Evolutionary conservation across 306 rosid species (phyloP), one percentile per base, ranked within the genome.

Genomic region (Medicago lupulina): DNA sequence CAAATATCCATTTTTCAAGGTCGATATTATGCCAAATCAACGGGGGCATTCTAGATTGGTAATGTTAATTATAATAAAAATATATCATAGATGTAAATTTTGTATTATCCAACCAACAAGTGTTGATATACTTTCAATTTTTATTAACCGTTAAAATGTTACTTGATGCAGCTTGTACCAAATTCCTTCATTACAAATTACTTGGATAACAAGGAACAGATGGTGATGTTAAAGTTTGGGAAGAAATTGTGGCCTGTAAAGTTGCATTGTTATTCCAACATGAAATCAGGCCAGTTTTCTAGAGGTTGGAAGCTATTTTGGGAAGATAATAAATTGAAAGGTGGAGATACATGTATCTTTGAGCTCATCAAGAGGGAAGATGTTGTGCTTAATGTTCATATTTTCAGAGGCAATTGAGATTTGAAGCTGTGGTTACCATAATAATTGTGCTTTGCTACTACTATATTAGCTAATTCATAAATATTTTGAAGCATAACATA

Each of bases 261-360:
- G 19, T 38, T 73, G 50, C 1, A 43, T 0, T 16, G 1, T 43
- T 40, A 28, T 72, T 10, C 17, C 0, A 0, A 15, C 2, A 18
- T 5, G 16, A 14, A 39, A 14, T 17, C 60, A 34, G 8, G 62
- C 4, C 36, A 57, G 7, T 6, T 36, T 73, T 66, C 25, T 36
- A 19, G 23, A 39, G 83, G 83, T 55, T 80, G 79, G 79, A 4
- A n/a, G 25, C 1, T 4, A 36, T 74, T 74, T 74, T 57, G 39
- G 5, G 43, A 39, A 38, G 83, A 73, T 17, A 74, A 25, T 49
- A 16, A 67, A 17, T 15, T 74, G 75, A 4, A 43, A 67, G 57
- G 2, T 66, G 79, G 83, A 55, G 80, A 80, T 16, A 18, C 57
- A 34, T 80, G 83, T 49, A 5, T 74, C 14, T 80, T 74, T 74